Conservation (phyloP, 73 alveolate species). For the Paraurostyla sp. region DNA sequence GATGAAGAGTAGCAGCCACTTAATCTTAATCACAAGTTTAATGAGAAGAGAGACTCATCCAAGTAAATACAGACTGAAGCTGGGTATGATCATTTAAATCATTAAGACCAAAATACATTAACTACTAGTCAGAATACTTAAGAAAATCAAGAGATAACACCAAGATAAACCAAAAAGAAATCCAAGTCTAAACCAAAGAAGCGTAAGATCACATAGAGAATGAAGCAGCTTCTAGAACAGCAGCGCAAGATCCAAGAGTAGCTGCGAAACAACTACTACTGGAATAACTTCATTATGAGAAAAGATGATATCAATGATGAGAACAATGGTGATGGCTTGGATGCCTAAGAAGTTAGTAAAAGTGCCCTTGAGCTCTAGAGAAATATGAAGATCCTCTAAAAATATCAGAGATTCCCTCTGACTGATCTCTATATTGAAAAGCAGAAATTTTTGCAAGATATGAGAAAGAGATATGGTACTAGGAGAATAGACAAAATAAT, state of each 20-base stretch:
- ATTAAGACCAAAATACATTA: too few species aligned
- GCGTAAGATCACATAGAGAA: not conserved
- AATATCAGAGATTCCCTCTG: slow-evolving; percentile 24
- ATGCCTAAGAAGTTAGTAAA: not conserved
- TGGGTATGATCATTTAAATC: too few species aligned
- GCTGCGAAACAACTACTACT: slow-evolving; percentile 15
- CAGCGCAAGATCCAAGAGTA: slow-evolving; percentile 11
- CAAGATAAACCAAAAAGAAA: not conserved
- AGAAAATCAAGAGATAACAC: not conserved
- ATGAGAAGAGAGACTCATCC: too few species aligned
- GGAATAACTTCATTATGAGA: slow-evolving; percentile 32
- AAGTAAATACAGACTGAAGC: too few species aligned
- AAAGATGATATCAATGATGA: slow-evolving; percentile 24
- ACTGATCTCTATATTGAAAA: not conserved
- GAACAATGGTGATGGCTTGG: not conserved
- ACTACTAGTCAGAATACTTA: not conserved
- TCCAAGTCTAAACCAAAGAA: not conserved
- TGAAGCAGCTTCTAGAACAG: slow-evolving; percentile 13
- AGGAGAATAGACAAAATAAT: not conserved
- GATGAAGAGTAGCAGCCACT: too few species aligned
- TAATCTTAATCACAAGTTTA: too few species aligned
- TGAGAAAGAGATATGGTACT: slow-evolving; percentile 9
- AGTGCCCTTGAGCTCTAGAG: slow-evolving; percentile 2
- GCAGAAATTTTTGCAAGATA: not conserved
- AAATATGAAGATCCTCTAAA: slow-evolving; percentile 1